Evolutionary conservation across 2,329 filamentous ascomycete genomes (phyloP), one percentile per base, ranked within the genome.

Genomic region (Claviceps digitariae): DNA sequence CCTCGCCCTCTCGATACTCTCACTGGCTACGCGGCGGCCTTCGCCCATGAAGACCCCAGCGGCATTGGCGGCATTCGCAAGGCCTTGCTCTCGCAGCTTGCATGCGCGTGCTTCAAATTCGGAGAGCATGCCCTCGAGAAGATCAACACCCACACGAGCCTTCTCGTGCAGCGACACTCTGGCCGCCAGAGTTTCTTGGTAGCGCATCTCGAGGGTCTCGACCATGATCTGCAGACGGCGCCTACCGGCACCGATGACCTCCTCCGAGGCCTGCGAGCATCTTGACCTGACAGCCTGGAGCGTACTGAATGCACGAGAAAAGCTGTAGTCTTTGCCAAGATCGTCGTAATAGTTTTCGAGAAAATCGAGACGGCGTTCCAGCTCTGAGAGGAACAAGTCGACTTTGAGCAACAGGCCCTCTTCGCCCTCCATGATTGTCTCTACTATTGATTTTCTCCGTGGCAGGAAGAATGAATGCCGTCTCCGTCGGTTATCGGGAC

Each of bases 141-240:
- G 72, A 56, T 87, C 84, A 58, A 98, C 84, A 5, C 90, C 88
- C 38, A 91, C 84, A 56, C 87, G 81, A 3, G 91, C 90, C 72
- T 97, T 97, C 61, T 95, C 90, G 63, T 93, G 89, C 61, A 97
- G 71, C 0, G 89, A 90, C 64, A 88, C 90, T 58, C 90, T 89
- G 2, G 86, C 87, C 17, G 80, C 84, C 58, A 98, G 71, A 1
- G 87, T 90, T 61, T 93, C 87, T 57, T 94, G 84, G 69, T 96
- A 98, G 58, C 87, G 79, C 29, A 78, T 78, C 67, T 98, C 93
- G 15, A 98, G 74, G 0, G 90, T 95, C 62, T 97, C 91, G 36
- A 98, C 89, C 72, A 97, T 84, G 55, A 97, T 81, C 58, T 88
- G 86, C 55, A 94, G 82, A 56, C 90, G 81, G 58, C 88, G 82